Base-by-base conservation (phyloP, 495 filamentous ascomycete genomes). In the Xylaria bambusicola region DNA sequence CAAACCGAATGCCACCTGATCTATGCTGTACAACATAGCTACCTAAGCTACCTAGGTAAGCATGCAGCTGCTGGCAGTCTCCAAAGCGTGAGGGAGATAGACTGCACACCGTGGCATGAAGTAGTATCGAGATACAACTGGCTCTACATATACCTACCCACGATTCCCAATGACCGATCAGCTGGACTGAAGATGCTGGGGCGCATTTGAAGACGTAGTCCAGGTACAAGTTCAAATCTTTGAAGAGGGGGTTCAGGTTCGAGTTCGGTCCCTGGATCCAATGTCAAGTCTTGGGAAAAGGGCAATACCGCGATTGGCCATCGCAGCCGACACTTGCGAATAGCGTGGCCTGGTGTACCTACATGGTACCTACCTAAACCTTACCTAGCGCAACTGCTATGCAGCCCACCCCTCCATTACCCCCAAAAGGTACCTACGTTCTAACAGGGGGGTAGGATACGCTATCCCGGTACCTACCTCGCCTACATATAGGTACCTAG, bases 161-260 rank as follows among this genome's bases (percentile, higher is more conserved):
- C 12, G 33, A 52, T 52, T 52, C 33, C 20, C 21, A 21, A 40
- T 18, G 13, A 26, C 21, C 35, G 35, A 41, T 41, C 29, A 52
- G 31, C 35, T 52, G 29, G 35, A 41, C 27, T n/a, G n/a, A 35
- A 38, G 26, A 52, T 52, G 29, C 35, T 54, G 52, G 52, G 52
- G 52, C 44, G 40, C 52, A 44, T 44, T 5, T 38, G 13, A 29
- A 15, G 31, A 24, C 17, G 12, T 23, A 9, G 18, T 36, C 31
- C 31, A 52, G 20, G 49, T 52, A 52, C 29, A 24, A 13, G 36
- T 38, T 10, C 36, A 38, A 3, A 6, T 38, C 36, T 38, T 33
- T 10, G 5, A 33, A 10, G 31, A 33, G 31, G 31, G 31, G 31
- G 31, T 33, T 33, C 31, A 33, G 31, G 31, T 33, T 5, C 31